A percentile compares a stretch with the other conserved stretches of the same genome.
Conservation (phyloP, 352 stramenopile species). For the Globisporangium viniferum region DNA sequence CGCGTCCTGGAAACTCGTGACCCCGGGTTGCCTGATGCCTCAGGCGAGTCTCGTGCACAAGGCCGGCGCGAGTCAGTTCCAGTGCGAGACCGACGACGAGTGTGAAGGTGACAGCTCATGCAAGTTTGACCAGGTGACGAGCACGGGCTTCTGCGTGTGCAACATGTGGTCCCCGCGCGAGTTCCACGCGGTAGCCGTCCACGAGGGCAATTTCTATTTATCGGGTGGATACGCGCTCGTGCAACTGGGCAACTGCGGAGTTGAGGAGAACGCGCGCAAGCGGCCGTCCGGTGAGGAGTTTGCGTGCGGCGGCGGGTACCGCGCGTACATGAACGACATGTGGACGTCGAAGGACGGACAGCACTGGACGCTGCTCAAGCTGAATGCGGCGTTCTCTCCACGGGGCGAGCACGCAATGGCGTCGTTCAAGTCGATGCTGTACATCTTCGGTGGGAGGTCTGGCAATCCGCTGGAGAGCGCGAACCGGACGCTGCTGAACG, state of each 20-base stretch:
- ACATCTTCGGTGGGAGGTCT: constrained; percentile 55
- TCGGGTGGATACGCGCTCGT: constrained; percentile 63
- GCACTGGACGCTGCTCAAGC: constrained; percentile 46
- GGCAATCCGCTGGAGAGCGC: constrained; percentile 23
- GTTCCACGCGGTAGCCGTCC: constrained; percentile 54
- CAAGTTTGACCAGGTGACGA: constrained; percentile 37
- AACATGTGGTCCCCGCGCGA: constrained; percentile 79
- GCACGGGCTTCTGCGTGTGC: constrained; percentile 56
- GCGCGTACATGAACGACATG: constrained; percentile 66
- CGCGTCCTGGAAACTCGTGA: constrained; percentile 71
- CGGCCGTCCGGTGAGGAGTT: constrained; percentile 55
- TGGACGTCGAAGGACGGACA: constrained; percentile 66
- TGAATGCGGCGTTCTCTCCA: constrained; percentile 39
- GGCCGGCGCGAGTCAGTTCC: constrained; percentile 31
- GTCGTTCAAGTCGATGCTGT: constrained; percentile 50
- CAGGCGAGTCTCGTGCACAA: constrained; percentile 54
- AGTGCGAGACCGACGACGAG: constrained; percentile 65
- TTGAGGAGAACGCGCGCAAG: constrained; percentile 53
- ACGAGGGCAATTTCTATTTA: constrained; percentile 44
- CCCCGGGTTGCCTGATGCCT: constrained; percentile 54
- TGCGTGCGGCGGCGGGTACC: constrained; percentile 60
- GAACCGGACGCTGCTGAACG: constrained; percentile 47
- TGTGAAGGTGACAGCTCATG: constrained; percentile 65
- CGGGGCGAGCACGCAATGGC: constrained; percentile 71
- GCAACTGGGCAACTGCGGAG: constrained; percentile 60